Evolutionary conservation across 73 alveolate genomes (phyloP), one percentile per base, ranked within the genome.

Genomic region (Blepharisma stoltei): DNA sequence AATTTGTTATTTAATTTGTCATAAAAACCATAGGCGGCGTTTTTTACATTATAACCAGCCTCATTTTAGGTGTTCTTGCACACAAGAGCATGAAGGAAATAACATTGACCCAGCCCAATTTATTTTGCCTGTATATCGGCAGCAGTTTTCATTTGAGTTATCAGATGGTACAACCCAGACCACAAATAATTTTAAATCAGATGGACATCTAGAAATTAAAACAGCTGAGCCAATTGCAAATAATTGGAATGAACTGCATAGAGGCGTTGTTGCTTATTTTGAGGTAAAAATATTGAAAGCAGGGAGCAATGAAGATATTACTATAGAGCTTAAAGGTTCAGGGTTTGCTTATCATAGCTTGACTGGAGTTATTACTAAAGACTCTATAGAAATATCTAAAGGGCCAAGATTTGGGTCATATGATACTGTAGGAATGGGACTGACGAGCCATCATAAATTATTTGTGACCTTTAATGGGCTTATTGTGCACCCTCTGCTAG

Each of bases 351-450:
- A 60, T 60, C 73, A 60, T 5, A 9, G 73, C 3, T 8, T 18
- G 23, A 60, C 14, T 25, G 73, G 73, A 60, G 23, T 8, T 18
- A 20, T 60, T 25, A 25, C 11, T 18, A 38, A 14, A 8, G 46
- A 25, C 5, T 8, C 18, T 18, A 60, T 14, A 18, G 46, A 14
- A 20, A 38, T 38, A 18, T 60, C 18, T 60, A 14, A 60, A 25
- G 73, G 46, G 14, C 73, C 73, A 60, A 14, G 73, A 18, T 14
- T 60, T 18, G 73, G 73, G 2, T 60, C 73, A 20, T 60, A 60
- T 60, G 73, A 60, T 25, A 60, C 73, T 18, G 45, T 60, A 8
- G 73, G 73, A 18, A 18, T 60, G 14, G 73, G 73, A 20, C 3
- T 60, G 2, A 14, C 23, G 23, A 60, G 45, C 46, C 14, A 14